Conservation (phyloP, 2,329 filamentous ascomycete genomes). For the Coniochaeta hoffmannii region DNA sequence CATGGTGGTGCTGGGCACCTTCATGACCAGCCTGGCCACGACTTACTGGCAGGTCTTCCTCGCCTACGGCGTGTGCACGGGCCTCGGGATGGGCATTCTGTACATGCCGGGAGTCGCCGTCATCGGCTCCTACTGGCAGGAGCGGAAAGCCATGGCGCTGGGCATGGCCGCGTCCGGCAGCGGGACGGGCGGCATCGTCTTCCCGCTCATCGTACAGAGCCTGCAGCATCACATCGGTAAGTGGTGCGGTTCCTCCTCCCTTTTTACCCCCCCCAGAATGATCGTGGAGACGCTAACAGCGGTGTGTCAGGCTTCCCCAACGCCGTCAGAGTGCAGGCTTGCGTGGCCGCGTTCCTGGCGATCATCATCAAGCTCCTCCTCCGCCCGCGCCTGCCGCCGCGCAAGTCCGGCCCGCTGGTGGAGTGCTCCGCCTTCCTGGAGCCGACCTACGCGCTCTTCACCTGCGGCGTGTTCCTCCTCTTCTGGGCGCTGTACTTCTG, state of each 20-base stretch:
- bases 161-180: not conserved
- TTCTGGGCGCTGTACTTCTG: conserved; percentile 13
- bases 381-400: conserved; percentile 6
- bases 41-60: conserved; percentile 30
- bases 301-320: not conserved
- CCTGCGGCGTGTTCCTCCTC: conserved; percentile 8
- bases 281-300: not conserved
- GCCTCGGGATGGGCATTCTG: not conserved
- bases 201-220: not conserved
- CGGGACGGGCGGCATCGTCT: not conserved
- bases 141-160: not conserved
- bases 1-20: conserved; percentile 19
- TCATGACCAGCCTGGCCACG: conserved; percentile 14
- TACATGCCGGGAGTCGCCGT: not conserved
- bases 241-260: not conserved
- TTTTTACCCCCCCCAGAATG: not conserved
- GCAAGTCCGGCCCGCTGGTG: conserved; percentile 11
- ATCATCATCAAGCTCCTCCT: not conserved
- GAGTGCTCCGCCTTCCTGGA: conserved; percentile 10
- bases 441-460: conserved; percentile 8
- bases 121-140: not conserved
- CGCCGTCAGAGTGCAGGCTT: not conserved
- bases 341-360: not conserved
- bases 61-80: conserved; percentile 20
- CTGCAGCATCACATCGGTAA: not conserved